A percentile compares a stretch with the other conserved stretches of the same genome.
Evolutionary conservation across 305 asterid species (phyloP).

Genomic region (Fraxinus angustifolia): DNA sequence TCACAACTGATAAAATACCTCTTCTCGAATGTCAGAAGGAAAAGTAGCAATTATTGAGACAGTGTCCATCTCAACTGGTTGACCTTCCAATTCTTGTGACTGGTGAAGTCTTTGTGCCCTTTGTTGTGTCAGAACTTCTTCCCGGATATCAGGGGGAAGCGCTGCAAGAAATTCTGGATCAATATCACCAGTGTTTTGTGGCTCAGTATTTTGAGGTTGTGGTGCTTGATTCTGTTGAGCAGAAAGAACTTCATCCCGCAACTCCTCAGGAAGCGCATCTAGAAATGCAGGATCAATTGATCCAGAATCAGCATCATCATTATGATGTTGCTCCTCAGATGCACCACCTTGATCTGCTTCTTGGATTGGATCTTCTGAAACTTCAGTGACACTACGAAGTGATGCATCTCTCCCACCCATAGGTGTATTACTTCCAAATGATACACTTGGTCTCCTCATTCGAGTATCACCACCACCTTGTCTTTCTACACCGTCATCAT

Average conservation of each 20-base stretch:
- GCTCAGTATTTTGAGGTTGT: constrained; percentile 75
- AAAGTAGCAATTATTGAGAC: constrained; percentile 95
- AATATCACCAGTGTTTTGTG: constrained; percentile 78
- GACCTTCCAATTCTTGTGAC: constrained; percentile 93
- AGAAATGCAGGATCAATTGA: constrained; percentile 91
- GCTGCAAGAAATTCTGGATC: constrained; percentile 99
- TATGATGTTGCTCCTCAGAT: constrained; percentile 52
- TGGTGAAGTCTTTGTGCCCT: constrained; percentile 88
- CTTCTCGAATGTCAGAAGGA: constrained; percentile 95
- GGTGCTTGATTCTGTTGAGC: constrained; percentile 80
- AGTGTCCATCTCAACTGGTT: constrained; percentile 98
- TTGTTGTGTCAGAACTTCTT: constrained; percentile 93
- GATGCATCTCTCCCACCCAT: constrained; percentile 68
- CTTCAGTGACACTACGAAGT: constrained; percentile 83
- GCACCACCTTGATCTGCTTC: constrained; percentile 72
- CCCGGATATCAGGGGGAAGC: constrained; percentile 91
- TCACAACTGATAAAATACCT: constrained; percentile 41
- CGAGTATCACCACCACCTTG: constrained; percentile 61
- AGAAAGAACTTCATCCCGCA: constrained; percentile 96
- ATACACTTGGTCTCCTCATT: constrained; percentile 59
- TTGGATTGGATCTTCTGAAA: constrained; percentile 71
- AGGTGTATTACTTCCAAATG: constrained; percentile 50
- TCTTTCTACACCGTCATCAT: constrained; percentile 89
- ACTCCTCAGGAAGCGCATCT: constrained; percentile 94
- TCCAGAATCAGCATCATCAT: constrained; percentile 57